phyloP scores from a whole-genome alignment of 768 basidiomycete genomes.

The Ramaria sp. region DNA sequence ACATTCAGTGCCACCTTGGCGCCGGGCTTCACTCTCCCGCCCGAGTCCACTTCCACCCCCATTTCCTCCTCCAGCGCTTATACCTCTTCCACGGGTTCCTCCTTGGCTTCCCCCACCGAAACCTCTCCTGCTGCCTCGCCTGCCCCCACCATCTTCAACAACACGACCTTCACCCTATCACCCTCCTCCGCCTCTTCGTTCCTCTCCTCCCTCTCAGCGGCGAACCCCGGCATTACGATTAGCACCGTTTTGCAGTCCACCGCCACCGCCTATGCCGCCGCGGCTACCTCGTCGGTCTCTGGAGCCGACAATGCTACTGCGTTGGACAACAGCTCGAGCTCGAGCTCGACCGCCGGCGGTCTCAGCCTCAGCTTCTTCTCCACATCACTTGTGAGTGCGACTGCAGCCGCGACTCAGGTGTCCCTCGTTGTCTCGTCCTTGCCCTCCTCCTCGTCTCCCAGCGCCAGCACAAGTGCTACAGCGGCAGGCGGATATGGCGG shows the following conservation, averaged over 20 bases:
- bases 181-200: constrained; percentile 32
- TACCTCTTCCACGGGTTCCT: neutral
- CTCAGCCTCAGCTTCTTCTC: neutral
- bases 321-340: no score
- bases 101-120: neutral
- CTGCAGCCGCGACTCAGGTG: neutral
- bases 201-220: constrained; percentile 27
- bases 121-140: constrained; percentile 10
- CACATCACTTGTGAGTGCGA: neutral
- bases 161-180: constrained; percentile 32
- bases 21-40: constrained; percentile 1
- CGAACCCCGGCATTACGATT: constrained; percentile 1
- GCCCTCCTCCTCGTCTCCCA: neutral
- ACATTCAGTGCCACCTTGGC: neutral
- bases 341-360: neutral
- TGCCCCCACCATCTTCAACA: constrained; percentile 19
- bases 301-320: neutral
- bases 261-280: neutral
- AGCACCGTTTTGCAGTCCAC: neutral
- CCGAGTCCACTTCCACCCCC: neutral
- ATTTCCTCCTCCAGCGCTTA: neutral
- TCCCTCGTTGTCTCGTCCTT: neutral
- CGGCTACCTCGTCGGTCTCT: neutral
- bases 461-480: neutral
- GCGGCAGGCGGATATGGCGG: neutral